phyloP scores from a whole-genome alignment of 2,329 filamentous ascomycete genomes.

The Phialophora tarda region DNA sequence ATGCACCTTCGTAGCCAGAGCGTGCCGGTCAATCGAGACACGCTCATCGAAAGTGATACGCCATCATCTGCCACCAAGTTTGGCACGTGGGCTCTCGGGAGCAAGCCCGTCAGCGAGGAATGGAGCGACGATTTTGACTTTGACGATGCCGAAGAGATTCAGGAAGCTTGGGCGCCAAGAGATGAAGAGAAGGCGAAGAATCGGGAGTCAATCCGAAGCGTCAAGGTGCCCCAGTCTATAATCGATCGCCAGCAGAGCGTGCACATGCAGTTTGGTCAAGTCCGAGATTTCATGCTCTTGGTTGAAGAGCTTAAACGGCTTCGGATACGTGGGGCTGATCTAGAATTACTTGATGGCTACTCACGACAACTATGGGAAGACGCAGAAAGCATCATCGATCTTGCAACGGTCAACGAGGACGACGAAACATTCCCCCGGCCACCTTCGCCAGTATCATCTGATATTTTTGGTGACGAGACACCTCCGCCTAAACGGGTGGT shows the following conservation, averaged over 20 bases:
- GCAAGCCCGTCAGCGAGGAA: conserved; percentile 69
- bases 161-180: conserved; percentile 30
- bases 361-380: conserved; percentile 66
- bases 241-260: conserved; percentile 69
- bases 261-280: conserved; percentile 67
- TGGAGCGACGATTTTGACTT: conserved; percentile 74
- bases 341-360: conserved; percentile 60
- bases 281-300: conserved; percentile 67
- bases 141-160: conserved; percentile 56
- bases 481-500: conserved; percentile 29
- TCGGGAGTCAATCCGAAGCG: conserved; percentile 43
- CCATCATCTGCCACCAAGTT: conserved; percentile 63
- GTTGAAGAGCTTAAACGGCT: conserved; percentile 70
- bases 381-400: conserved; percentile 69
- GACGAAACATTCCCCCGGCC: conserved; percentile 58
- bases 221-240: conserved; percentile 65
- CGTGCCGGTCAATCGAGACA: conserved; percentile 63
- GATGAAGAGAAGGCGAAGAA: conserved; percentile 27
- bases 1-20: conserved; percentile 70
- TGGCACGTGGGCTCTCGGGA: conserved; percentile 70
- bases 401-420: conserved; percentile 68
- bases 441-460: conserved; percentile 62
- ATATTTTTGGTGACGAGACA: conserved; percentile 57
- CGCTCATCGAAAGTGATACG: conserved; percentile 55
- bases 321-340: conserved; percentile 58